phyloP scores from a whole-genome alignment of 1,284 basidiomycete genomes.

The Thelephora terrestris region DNA sequence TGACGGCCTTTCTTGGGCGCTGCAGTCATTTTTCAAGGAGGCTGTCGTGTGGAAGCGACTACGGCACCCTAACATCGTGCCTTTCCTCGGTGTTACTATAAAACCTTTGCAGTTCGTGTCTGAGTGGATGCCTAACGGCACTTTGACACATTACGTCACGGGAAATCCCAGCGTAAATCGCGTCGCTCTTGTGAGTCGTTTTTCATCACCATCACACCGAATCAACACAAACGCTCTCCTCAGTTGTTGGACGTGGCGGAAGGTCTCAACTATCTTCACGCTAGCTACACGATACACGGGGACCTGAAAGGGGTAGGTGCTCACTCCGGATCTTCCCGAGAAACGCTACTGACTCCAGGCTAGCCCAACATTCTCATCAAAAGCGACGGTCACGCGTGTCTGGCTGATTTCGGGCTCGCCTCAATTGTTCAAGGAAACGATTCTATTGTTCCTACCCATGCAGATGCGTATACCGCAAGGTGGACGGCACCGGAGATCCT shows the following conservation, averaged over 20 bases:
- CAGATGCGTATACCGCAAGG: not conserved
- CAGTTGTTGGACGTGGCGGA: not conserved
- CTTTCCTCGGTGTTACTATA: conserved; percentile 3
- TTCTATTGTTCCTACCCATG: not conserved
- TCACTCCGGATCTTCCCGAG: not conserved
- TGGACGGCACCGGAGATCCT: not conserved
- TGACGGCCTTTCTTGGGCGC: not conserved
- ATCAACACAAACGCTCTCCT: not conserved
- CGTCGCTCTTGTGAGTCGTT: not conserved
- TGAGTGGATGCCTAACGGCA: not conserved
- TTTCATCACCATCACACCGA: not conserved
- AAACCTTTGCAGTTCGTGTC: not conserved
- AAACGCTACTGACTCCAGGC: not conserved
- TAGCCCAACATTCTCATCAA: not conserved
- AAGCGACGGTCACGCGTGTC: conserved; percentile 12
- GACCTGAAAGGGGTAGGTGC: not conserved
- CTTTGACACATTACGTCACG: not conserved
- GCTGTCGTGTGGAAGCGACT: conserved; percentile 4
- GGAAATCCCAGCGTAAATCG: not conserved
- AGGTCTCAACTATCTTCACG: not conserved
- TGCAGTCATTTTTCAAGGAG: conserved; percentile 3
- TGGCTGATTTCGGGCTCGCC: not conserved
- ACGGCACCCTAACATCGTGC: conserved; percentile 3
- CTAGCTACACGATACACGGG: not conserved
- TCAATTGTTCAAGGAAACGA: not conserved